A percentile compares a stretch with the other conserved stretches of the same genome.
Evolutionary conservation across 2,329 filamentous ascomycete species (phyloP).

Genomic region (Phialophora macrospora): DNA sequence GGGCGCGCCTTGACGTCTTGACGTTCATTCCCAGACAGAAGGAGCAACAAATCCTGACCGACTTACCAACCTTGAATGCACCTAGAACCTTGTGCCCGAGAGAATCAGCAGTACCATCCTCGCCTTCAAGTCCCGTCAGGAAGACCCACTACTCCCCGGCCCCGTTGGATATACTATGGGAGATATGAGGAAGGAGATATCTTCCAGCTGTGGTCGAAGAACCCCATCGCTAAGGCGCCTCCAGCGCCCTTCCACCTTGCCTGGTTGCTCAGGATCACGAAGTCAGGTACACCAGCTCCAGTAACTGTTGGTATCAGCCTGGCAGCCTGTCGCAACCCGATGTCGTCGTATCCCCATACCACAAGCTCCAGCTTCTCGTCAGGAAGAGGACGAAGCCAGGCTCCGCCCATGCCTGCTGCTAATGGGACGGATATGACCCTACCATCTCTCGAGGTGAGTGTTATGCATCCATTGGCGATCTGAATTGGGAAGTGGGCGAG

Average conservation of each 20-base stretch:
- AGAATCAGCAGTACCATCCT: neutral
- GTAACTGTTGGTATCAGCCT: constrained; percentile 61
- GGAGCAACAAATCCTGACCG: neutral
- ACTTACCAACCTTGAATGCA: too few species aligned
- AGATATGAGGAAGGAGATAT: constrained; percentile 54
- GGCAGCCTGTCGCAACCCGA: constrained; percentile 56
- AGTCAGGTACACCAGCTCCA: constrained; percentile 63
- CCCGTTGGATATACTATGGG: neutral
- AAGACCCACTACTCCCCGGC: neutral
- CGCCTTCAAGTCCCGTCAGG: neutral
- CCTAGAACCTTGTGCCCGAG: neutral
- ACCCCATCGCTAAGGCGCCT: constrained; percentile 60
- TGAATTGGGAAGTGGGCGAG: constrained; percentile 41
- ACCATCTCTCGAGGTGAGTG: constrained; percentile 29
- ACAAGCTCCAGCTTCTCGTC: constrained; percentile 59
- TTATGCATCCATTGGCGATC: constrained; percentile 27
- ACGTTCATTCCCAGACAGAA: neutral
- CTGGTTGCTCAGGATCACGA: constrained; percentile 55
- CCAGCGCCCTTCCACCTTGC: constrained; percentile 59
- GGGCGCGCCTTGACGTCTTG: neutral
- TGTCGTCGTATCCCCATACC: constrained; percentile 59
- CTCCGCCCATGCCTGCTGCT: constrained; percentile 52
- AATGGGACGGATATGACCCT: constrained; percentile 41
- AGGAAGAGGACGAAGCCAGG: constrained; percentile 57
- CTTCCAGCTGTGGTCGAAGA: constrained; percentile 61